Percentiles rank a stretch among this genome's conserved stretches.
Evolutionary conservation across 1,139 yeast species (phyloP).

Genomic region (Debaryomyces udenii): DNA sequence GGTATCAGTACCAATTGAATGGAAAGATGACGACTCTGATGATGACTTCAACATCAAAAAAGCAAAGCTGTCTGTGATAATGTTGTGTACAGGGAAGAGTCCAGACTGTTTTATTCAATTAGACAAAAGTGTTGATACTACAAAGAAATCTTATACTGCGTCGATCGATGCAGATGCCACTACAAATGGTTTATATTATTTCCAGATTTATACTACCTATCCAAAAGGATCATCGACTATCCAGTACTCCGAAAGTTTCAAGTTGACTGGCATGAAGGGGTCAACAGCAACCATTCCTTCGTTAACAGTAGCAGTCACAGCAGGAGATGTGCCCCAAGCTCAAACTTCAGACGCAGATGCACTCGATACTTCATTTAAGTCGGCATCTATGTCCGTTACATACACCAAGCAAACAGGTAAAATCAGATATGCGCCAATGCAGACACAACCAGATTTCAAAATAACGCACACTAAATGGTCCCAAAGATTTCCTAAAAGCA

Average conservation of each 20-base stretch:
- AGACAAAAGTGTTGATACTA: conserved; percentile 2
- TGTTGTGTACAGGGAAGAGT: conserved; percentile 71
- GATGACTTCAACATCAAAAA: conserved; percentile 47
- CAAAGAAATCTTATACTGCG: conserved; percentile 37
- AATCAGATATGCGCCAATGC: conserved; percentile 89
- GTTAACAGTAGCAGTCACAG: conserved; percentile 21
- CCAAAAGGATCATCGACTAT: conserved; percentile 55
- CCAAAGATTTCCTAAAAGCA: conserved; percentile 58
- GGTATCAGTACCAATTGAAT: conserved; percentile 52
- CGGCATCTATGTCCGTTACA: conserved; percentile 44
- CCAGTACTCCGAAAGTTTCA: conserved; percentile 72
- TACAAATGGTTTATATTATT: conserved; percentile 65
- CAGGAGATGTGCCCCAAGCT: conserved; percentile 32
- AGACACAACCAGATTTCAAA: conserved; percentile 72
- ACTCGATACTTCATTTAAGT: conserved; percentile 29
- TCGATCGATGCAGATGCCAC: conserved; percentile 46
- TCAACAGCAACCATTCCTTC: conserved; percentile 32
- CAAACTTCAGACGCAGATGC: conserved; percentile 25
- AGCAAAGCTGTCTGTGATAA: conserved; percentile 51
- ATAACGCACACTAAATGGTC: conserved; percentile 71
- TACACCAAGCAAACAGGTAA: conserved; percentile 77
- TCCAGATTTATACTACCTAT: conserved; percentile 60
- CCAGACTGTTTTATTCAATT: conserved; percentile 47
- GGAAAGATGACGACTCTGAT: conserved; percentile 60
- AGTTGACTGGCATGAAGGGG: conserved; percentile 73